A percentile compares a stretch with the other conserved stretches of the same genome.
Conservation (phyloP, 2,329 filamentous ascomycete genomes). For the Leptographium lundbergii region DNA sequence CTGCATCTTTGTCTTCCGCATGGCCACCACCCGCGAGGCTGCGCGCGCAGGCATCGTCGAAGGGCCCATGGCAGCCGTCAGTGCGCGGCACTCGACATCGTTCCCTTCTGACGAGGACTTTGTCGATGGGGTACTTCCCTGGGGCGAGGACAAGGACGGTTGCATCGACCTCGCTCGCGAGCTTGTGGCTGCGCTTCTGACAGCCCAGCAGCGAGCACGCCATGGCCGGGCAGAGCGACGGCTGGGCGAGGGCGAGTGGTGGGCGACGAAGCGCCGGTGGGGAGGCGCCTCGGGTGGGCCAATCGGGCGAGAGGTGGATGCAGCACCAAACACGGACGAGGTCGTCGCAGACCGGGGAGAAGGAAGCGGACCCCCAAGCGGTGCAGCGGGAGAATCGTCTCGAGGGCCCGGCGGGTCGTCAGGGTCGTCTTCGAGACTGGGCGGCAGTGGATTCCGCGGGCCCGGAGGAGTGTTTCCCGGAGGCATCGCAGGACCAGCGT, state of each 20-base stretch:
- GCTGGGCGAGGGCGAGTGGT: slow-evolving; percentile 48
- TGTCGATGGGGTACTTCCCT: not conserved
- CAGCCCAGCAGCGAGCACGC: slow-evolving; percentile 50
- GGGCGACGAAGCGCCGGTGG: slow-evolving; percentile 48
- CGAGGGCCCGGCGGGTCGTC: not conserved
- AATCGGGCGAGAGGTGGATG: slow-evolving; percentile 47
- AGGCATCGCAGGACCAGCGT: not conserved
- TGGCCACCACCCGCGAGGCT: slow-evolving; percentile 44
- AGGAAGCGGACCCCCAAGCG: slow-evolving; percentile 3
- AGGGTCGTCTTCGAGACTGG: slow-evolving; percentile 10
- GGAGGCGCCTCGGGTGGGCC: slow-evolving; percentile 50
- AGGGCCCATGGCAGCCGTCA: slow-evolving; percentile 49
- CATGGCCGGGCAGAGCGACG: slow-evolving; percentile 42
- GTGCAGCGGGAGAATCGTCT: not conserved
- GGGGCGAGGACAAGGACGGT: slow-evolving; percentile 31
- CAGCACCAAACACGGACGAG: slow-evolving; percentile 20
- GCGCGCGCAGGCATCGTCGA: slow-evolving; percentile 47
- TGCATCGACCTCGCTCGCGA: slow-evolving; percentile 49
- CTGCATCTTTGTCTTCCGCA: slow-evolving; percentile 48
- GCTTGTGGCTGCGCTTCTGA: slow-evolving; percentile 45
- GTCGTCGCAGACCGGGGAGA: slow-evolving; percentile 30
- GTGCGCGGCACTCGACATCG: slow-evolving; percentile 39
- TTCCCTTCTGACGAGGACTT: slow-evolving; percentile 23
- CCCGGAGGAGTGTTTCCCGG: not conserved
- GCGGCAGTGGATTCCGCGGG: not conserved